phyloP scores from a whole-genome alignment of 2,329 filamentous ascomycete genomes.

The Chaetomium globosum region DNA sequence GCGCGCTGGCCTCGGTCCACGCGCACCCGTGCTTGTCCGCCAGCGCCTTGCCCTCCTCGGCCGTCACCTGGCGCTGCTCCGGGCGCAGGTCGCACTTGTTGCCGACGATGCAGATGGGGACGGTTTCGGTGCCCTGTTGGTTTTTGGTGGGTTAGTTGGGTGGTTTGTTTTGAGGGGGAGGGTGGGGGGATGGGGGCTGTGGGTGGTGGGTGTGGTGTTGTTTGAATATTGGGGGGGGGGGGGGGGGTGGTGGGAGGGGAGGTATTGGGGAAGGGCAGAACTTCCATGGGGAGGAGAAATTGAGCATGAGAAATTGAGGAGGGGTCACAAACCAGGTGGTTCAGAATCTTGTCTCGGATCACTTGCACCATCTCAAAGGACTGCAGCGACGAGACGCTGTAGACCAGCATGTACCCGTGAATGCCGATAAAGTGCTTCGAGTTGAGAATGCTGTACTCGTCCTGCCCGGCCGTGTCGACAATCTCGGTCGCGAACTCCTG shows the following conservation, averaged over 20 bases:
- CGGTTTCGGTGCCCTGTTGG: slow-evolving; percentile 83
- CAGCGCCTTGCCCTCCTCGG: slow-evolving; percentile 82
- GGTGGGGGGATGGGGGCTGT: not conserved
- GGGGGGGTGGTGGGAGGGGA: not conserved
- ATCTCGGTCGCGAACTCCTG: slow-evolving; percentile 96
- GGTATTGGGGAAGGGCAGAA: not conserved
- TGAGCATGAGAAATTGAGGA: slow-evolving; percentile 1
- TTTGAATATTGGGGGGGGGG: not conserved
- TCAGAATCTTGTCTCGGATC: slow-evolving; percentile 95
- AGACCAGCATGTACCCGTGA: slow-evolving; percentile 97
- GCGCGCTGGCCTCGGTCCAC: slow-evolving; percentile 91
- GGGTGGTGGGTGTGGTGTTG: not conserved
- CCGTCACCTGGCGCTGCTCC: slow-evolving; percentile 87
- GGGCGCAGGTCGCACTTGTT: slow-evolving; percentile 95
- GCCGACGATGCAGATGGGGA: slow-evolving; percentile 91
- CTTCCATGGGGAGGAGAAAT: not conserved
- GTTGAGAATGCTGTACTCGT: slow-evolving; percentile 98
- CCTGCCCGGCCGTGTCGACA: slow-evolving; percentile 96
- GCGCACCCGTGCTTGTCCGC: slow-evolving; percentile 87
- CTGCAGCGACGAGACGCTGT: slow-evolving; percentile 91
- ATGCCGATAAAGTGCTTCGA: slow-evolving; percentile 99
- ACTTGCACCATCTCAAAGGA: slow-evolving; percentile 98
- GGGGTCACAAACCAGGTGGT: slow-evolving; percentile 73
- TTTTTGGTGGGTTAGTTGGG: not conserved
- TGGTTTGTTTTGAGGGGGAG: not conserved